These are phyloP conservation scores for Populus tomentosa DNA, from an alignment of 441 rosid species.

Conservation along the genomic window DNA sequence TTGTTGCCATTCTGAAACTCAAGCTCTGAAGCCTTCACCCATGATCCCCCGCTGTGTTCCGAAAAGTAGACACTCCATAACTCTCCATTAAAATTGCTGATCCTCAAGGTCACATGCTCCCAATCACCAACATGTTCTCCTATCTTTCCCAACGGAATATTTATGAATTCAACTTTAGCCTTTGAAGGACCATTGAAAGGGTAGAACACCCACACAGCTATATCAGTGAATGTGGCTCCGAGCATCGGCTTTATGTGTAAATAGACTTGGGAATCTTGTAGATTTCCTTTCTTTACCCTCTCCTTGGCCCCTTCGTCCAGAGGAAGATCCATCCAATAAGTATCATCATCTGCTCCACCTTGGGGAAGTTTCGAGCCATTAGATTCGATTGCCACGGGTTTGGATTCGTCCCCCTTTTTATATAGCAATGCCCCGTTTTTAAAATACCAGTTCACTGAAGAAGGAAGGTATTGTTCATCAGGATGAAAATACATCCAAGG, in stretches of 20 bases:
- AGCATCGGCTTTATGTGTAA: conserved; percentile 71
- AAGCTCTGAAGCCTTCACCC: conserved; percentile 53
- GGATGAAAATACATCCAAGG: conserved; percentile 76
- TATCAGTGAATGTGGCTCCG: conserved; percentile 75
- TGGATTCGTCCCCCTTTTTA: conserved; percentile 57
- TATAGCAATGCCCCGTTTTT: conserved; percentile 61
- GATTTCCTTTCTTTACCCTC: conserved; percentile 58
- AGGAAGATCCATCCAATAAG: conserved; percentile 83
- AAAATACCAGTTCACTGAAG: conserved; percentile 74
- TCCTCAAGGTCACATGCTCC: conserved; percentile 74
- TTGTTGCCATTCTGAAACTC: conserved; percentile 55
- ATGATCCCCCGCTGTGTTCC: conserved; percentile 59
- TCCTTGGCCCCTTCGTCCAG: conserved; percentile 40
- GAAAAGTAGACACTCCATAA: conserved; percentile 48
- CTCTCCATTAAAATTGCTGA: conserved; percentile 75
- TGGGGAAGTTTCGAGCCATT: conserved; percentile 79
- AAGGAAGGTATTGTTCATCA: conserved; percentile 61
- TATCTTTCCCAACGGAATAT: conserved; percentile 48
- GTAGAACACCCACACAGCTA: conserved; percentile 68
- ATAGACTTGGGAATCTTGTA: conserved; percentile 43
- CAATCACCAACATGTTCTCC: conserved; percentile 94
- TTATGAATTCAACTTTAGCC: conserved; percentile 55
- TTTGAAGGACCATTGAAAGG: conserved; percentile 83
- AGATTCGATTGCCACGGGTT: conserved; percentile 39
- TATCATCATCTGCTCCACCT: conserved; percentile 62